Evolutionary conservation across 2,329 filamentous ascomycete species (phyloP).

Genomic region (Exserohilum turcica): DNA sequence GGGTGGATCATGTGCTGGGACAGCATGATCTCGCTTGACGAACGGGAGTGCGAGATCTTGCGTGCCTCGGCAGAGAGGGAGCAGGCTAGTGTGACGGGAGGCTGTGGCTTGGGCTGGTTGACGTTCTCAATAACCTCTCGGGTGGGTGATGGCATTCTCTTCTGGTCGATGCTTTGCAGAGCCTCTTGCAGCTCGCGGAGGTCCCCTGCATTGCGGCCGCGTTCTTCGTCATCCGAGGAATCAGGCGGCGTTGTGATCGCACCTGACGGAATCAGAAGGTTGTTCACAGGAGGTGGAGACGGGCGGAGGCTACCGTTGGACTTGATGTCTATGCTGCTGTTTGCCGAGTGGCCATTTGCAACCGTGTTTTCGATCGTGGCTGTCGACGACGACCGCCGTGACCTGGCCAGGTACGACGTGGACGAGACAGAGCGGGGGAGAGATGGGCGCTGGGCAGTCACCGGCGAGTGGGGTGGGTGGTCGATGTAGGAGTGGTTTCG

Average conservation of each 20-base stretch:
- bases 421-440: slow-evolving; percentile 64
- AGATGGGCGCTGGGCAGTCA: slow-evolving; percentile 49
- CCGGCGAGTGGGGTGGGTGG: slow-evolving; percentile 41
- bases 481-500: slow-evolving; percentile 58
- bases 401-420: slow-evolving; percentile 65
- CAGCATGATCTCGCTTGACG: slow-evolving; percentile 62
- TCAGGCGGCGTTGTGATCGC: slow-evolving; percentile 92
- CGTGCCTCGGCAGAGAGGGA: slow-evolving; percentile 60
- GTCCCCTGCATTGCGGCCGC: slow-evolving; percentile 50
- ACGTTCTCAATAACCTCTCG: slow-evolving; percentile 34
- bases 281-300: slow-evolving; percentile 80
- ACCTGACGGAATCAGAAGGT: slow-evolving; percentile 77
- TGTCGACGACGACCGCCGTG: slow-evolving; percentile 63
- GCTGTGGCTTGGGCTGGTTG: slow-evolving; percentile 18
- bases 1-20: slow-evolving; percentile 50
- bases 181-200: slow-evolving; percentile 77
- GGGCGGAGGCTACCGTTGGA: slow-evolving; percentile 70
- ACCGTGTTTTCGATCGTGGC: slow-evolving; percentile 37
- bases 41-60: slow-evolving; percentile 66
- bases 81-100: slow-evolving; percentile 27
- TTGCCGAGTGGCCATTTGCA: slow-evolving; percentile 36
- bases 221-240: slow-evolving; percentile 88
- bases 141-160: slow-evolving; percentile 63
- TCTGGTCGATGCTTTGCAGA: slow-evolving; percentile 76
- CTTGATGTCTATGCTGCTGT: slow-evolving; percentile 26